A percentile compares a stretch with the other conserved stretches of the same genome.
These are phyloP conservation scores for Ilex aquifolium DNA, from an alignment of 257 asterid species.

Conservation along the genomic window DNA sequence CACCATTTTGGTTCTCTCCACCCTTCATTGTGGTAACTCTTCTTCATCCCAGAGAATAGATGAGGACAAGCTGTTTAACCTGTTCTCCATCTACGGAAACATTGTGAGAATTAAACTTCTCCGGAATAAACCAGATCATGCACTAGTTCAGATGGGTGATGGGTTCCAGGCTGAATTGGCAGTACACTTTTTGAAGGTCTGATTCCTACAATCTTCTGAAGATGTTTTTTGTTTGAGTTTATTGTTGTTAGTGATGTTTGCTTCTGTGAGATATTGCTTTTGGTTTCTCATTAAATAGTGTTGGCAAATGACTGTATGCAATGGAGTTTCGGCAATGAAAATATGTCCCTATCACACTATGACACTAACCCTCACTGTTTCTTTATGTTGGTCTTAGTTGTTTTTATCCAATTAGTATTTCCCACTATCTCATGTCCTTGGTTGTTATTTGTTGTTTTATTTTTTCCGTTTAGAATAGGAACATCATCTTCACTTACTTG, in stretches of 20 bases:
- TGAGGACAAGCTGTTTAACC: slow-evolving; percentile 90
- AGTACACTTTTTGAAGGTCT: slow-evolving; percentile 90
- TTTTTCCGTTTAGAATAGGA: too few species aligned
- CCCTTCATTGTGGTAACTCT: not conserved
- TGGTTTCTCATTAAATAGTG: not conserved
- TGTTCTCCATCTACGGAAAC: slow-evolving; percentile 92
- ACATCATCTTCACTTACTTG: too few species aligned
- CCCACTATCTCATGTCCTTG: too few species aligned
- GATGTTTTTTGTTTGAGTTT: slow-evolving; percentile 5
- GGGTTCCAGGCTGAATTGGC: slow-evolving; percentile 99
- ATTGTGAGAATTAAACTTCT: slow-evolving; percentile 87
- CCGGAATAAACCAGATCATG: slow-evolving; percentile 95
- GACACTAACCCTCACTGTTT: too few species aligned
- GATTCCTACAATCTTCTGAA: slow-evolving; percentile 6
- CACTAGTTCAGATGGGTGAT: slow-evolving; percentile 94
- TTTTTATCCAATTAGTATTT: too few species aligned
- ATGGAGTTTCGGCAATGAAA: too few species aligned
- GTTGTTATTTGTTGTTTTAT: too few species aligned
- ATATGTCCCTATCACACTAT: too few species aligned
- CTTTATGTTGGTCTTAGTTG: too few species aligned
- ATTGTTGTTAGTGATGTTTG: not conserved
- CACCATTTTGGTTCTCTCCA: slow-evolving; percentile 8
- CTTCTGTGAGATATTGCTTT: not conserved
- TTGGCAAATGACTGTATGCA: too few species aligned
- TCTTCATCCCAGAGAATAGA: slow-evolving; percentile 57